phyloP scores from a whole-genome alignment of 1,139 yeast species.

The Suhomyces atakaporum region DNA sequence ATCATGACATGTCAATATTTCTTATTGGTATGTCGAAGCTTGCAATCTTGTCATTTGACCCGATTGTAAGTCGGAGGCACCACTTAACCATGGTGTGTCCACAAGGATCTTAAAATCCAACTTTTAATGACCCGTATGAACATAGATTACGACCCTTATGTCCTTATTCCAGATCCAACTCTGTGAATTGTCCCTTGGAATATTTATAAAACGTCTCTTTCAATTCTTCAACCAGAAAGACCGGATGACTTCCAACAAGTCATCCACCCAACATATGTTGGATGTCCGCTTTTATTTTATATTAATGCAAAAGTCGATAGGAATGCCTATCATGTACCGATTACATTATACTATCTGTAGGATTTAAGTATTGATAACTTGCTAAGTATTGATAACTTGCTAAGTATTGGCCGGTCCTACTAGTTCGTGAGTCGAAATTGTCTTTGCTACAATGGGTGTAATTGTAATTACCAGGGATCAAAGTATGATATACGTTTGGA shows the following conservation, averaged over 20 bases:
- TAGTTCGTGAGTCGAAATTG: too few relatives aligned
- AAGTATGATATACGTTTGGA: too few relatives aligned
- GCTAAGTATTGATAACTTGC: not conserved
- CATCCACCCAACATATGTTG: constrained; percentile 7
- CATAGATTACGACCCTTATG: constrained; percentile 21
- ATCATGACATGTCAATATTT: constrained; percentile 4
- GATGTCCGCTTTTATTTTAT: constrained; percentile 6
- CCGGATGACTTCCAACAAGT: constrained; percentile 20
- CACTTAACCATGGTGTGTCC: not conserved
- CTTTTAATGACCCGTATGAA: constrained; percentile 36
- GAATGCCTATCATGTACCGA: not conserved
- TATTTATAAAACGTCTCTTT: constrained; percentile 15
- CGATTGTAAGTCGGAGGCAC: too few relatives aligned
- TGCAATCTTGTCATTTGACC: not conserved
- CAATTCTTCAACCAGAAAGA: constrained; percentile 23
- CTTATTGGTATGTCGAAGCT: not conserved
- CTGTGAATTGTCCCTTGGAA: constrained; percentile 18
- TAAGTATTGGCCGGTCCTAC: too few relatives aligned
- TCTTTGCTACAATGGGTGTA: too few relatives aligned
- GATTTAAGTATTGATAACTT: too few relatives aligned
- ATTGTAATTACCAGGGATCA: too few relatives aligned
- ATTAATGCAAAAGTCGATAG: constrained; percentile 7
- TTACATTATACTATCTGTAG: too few relatives aligned
- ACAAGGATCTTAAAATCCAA: constrained; percentile 37
- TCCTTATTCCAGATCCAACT: constrained; percentile 37